phyloP scores from a whole-genome alignment of 352 stramenopile genomes.

The Phytopythium kandeliae region DNA sequence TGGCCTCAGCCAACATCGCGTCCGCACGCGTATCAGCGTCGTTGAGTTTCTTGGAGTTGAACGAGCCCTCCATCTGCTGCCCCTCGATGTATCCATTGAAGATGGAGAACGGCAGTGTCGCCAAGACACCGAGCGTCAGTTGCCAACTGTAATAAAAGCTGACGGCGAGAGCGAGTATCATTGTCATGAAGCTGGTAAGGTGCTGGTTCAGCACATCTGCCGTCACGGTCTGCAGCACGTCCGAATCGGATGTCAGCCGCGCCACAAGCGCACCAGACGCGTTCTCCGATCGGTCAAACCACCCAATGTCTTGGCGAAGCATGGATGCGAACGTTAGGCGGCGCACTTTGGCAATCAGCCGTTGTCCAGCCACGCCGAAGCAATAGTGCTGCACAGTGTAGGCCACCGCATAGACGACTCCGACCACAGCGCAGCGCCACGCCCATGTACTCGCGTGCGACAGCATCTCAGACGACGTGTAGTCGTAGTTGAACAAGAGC shows the following conservation, averaged over 20 bases:
- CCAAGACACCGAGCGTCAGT: conserved; percentile 31
- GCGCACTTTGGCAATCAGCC: conserved; percentile 29
- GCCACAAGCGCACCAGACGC: conserved; percentile 46
- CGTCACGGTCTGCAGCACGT: conserved; percentile 42
- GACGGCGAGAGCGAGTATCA: conserved; percentile 22
- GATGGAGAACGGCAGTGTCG: conserved; percentile 16
- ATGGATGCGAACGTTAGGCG: conserved; percentile 28
- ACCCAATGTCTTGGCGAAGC: conserved; percentile 56
- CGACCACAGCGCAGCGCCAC: conserved; percentile 20
- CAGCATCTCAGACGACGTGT: conserved; percentile 20
- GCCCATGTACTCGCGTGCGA: conserved; percentile 18
- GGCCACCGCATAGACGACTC: conserved; percentile 16
- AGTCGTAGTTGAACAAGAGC: conserved; percentile 26
- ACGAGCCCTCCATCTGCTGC: conserved; percentile 12
- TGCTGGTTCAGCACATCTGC: conserved; percentile 24
- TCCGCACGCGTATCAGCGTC: conserved; percentile 20
- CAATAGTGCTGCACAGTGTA: conserved; percentile 22
- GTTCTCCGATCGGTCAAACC: conserved; percentile 59
- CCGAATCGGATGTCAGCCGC: conserved; percentile 49
- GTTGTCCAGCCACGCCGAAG: conserved; percentile 29
- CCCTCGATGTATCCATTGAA: conserved; percentile 10
- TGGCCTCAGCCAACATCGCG: conserved; percentile 18
- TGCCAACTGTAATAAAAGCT: conserved; percentile 34
- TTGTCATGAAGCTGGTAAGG: conserved; percentile 20
- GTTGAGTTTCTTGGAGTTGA: conserved; percentile 15